Percentiles rank a stretch among this genome's conserved stretches.
Evolutionary conservation across 441 rosid genomes (phyloP).

Genomic region (Bruguiera hainesii): DNA sequence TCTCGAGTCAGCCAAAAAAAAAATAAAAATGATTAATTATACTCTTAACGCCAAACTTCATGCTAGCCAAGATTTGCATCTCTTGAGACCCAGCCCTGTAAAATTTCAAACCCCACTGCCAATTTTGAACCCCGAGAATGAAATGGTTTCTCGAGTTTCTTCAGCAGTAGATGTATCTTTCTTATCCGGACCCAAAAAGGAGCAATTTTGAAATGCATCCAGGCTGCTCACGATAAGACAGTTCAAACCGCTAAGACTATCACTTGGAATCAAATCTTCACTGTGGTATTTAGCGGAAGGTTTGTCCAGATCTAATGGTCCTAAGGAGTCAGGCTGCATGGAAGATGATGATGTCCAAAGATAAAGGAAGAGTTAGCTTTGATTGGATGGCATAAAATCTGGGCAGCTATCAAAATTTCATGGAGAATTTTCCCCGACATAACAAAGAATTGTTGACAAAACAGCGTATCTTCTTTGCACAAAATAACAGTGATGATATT

Average conservation of each 20-base stretch:
- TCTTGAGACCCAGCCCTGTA: neutral
- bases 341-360: neutral
- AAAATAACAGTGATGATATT: neutral
- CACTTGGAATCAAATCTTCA: conserved; percentile 66
- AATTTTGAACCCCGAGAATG: conserved; percentile 40
- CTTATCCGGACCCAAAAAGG: conserved; percentile 73
- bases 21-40: conserved; percentile 3
- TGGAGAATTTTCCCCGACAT: neutral
- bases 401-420: conserved; percentile 7
- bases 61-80: conserved; percentile 6
- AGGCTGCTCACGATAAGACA: conserved; percentile 89
- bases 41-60: neutral
- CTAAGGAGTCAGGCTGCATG: conserved; percentile 79
- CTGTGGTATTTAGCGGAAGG: conserved; percentile 62
- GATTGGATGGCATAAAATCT: conserved; percentile 20
- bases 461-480: neutral
- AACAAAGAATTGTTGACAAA: neutral
- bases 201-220: conserved; percentile 90
- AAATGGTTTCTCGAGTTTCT: conserved; percentile 41
- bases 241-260: conserved; percentile 88
- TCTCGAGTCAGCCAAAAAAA: conserved; percentile 18
- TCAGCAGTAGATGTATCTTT: conserved; percentile 53
- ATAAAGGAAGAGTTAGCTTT: conserved; percentile 1
- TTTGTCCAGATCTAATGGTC: conserved; percentile 72
- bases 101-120: conserved; percentile 37